Conservation (phyloP, 768 basidiomycete genomes). For the Trametes coccinea region DNA sequence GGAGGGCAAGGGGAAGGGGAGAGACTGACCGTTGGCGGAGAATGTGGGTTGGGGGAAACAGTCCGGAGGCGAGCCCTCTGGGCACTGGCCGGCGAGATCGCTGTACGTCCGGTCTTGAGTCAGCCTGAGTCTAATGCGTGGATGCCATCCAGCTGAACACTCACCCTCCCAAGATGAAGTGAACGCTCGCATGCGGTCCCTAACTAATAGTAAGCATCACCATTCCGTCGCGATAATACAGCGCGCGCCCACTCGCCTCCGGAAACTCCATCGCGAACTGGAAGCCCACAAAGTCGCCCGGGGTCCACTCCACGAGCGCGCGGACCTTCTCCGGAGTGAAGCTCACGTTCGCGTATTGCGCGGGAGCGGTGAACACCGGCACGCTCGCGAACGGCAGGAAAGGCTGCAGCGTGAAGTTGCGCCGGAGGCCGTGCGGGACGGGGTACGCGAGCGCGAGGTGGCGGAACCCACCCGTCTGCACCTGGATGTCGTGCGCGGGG, state of each 20-base stretch:
- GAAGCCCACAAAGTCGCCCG: slow-evolving; percentile 35
- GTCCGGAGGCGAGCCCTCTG: slow-evolving; percentile 25
- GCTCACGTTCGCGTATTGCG: slow-evolving; percentile 28
- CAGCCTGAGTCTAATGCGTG: too few species aligned
- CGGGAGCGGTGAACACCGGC: slow-evolving; percentile 24
- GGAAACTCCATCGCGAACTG: slow-evolving; percentile 33
- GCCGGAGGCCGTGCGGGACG: slow-evolving; percentile 34
- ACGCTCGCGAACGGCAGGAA: slow-evolving; percentile 18
- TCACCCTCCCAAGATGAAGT: slow-evolving; percentile 36
- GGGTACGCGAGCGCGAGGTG: slow-evolving; percentile 34
- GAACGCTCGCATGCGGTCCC: slow-evolving; percentile 37
- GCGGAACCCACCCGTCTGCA: slow-evolving; percentile 33
- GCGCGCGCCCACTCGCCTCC: slow-evolving; percentile 22
- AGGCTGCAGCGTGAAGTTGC: slow-evolving; percentile 38
- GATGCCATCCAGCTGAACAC: not conserved
- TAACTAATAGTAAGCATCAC: slow-evolving; percentile 7
- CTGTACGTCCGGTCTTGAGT: slow-evolving; percentile 15
- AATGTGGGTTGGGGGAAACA: slow-evolving; percentile 33
- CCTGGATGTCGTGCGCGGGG: slow-evolving; percentile 23
- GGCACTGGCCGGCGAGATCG: slow-evolving; percentile 34
- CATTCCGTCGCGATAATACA: not conserved
- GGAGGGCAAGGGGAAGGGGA: not conserved
- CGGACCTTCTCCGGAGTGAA: slow-evolving; percentile 29
- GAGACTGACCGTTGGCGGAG: slow-evolving; percentile 34
- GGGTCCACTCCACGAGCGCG: slow-evolving; percentile 29